phyloP scores from a whole-genome alignment of 2,329 filamentous ascomycete genomes.

The Leptographium galeiforme region DNA sequence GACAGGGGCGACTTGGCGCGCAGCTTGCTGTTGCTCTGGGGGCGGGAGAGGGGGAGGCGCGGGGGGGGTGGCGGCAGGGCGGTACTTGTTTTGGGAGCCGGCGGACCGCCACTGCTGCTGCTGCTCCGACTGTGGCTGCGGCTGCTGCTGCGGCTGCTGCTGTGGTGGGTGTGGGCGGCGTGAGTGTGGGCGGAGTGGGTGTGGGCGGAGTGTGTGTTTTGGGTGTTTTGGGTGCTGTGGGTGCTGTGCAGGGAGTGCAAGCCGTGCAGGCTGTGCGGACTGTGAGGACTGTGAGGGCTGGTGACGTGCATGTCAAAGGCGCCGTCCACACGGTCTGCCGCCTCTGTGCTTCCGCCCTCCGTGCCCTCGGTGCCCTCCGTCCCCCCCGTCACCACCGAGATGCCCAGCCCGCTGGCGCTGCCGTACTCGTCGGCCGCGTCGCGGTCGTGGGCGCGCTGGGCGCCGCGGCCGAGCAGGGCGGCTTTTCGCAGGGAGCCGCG shows the following conservation, averaged over 20 bases:
- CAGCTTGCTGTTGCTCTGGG: background rate
- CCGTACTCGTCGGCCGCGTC: background rate
- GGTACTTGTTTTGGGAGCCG: slow-evolving; percentile 2
- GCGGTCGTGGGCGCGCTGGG: slow-evolving; percentile 41
- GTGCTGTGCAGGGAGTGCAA: no score
- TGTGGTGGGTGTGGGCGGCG: slow-evolving; percentile 9
- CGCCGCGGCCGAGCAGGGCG: slow-evolving; percentile 64
- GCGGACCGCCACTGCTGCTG: background rate
- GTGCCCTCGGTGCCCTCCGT: no score
- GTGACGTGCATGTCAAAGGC: slow-evolving; percentile 7
- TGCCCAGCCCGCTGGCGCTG: slow-evolving; percentile 29
- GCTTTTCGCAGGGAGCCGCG: slow-evolving; percentile 81
- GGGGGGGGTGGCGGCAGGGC: background rate
- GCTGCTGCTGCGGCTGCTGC: background rate
- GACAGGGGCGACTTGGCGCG: slow-evolving; percentile 47
- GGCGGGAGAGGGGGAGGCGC: slow-evolving; percentile 13
- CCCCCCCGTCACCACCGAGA: slow-evolving; percentile 18
- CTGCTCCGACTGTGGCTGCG: background rate
- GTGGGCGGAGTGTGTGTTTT: no score
- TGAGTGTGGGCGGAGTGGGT: no score
- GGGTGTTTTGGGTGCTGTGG: no score
- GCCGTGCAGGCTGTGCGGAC: no score
- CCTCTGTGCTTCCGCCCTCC: no score
- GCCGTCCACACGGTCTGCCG: slow-evolving; percentile 32
- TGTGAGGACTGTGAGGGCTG: no score